These are phyloP conservation scores for Colletotrichum spinosum DNA, from an alignment of 2,329 filamentous ascomycete species.

Conservation along the genomic window DNA sequence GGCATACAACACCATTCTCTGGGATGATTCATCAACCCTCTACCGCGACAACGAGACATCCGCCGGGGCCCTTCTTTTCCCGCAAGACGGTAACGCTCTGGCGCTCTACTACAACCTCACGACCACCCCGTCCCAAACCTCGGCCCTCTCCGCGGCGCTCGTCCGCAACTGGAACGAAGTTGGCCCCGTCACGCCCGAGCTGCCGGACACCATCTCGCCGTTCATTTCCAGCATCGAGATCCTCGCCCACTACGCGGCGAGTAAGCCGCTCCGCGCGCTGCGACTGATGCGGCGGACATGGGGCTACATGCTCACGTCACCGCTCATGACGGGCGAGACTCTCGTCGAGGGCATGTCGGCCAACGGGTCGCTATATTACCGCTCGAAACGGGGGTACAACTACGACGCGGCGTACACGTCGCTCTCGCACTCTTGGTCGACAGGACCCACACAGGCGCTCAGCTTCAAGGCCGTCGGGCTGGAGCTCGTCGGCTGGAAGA, in stretches of 20 bases:
- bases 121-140: constrained; percentile 29
- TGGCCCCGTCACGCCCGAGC: constrained; percentile 46
- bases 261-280: constrained; percentile 41
- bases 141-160: constrained; percentile 38
- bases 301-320: constrained; percentile 44
- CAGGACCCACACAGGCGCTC: constrained; percentile 45
- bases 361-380: constrained; percentile 51
- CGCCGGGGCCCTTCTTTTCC: constrained; percentile 50
- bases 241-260: constrained; percentile 45
- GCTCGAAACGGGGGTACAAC: constrained; percentile 45
- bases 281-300: constrained; percentile 45
- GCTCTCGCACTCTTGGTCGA: constrained; percentile 50
- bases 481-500: constrained; percentile 41
- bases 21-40: constrained; percentile 55
- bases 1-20: constrained; percentile 59
- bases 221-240: constrained; percentile 50
- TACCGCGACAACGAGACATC: constrained; percentile 61
- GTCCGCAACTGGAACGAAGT: constrained; percentile 44
- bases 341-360: constrained; percentile 49
- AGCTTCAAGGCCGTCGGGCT: constrained; percentile 44
- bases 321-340: constrained; percentile 50
- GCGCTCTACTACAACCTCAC: constrained; percentile 49
- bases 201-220: constrained; percentile 50
- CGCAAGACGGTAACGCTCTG: constrained; percentile 63
- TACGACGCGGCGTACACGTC: constrained; percentile 47